Percentiles rank a stretch among this genome's conserved stretches.
These are phyloP conservation scores for Sanguinoderma infundibulare DNA, from an alignment of 1,284 basidiomycete genomes.

Conservation along the genomic window DNA sequence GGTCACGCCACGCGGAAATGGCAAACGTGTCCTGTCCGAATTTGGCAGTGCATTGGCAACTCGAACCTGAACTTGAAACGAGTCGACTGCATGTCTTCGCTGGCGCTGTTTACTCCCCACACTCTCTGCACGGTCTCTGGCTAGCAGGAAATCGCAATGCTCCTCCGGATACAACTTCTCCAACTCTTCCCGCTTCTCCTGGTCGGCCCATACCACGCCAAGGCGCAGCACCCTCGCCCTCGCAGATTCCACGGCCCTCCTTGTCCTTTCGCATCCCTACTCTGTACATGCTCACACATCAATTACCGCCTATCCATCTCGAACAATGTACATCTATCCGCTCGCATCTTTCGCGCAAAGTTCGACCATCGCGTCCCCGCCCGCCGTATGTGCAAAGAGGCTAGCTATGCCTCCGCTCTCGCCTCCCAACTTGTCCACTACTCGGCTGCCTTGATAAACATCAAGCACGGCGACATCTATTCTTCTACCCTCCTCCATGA, in stretches of 20 bases:
- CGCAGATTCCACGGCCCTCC: constrained; percentile 46
- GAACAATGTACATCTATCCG: constrained; percentile 60
- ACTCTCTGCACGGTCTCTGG: no score
- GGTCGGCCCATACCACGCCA: no score
- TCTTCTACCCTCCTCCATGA: no score
- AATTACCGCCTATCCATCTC: constrained; percentile 45
- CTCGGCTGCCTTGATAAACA: constrained; percentile 43
- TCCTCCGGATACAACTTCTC: no score
- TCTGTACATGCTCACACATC: constrained; percentile 51
- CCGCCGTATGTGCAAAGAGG: constrained; percentile 53
- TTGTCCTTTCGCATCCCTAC: constrained; percentile 48
- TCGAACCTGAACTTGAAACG: no score
- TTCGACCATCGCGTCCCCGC: constrained; percentile 64
- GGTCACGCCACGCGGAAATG: no score
- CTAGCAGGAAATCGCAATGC: no score
- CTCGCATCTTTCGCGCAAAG: constrained; percentile 58
- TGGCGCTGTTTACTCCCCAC: no score
- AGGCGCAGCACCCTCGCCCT: constrained; percentile 46
- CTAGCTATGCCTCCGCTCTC: constrained; percentile 45
- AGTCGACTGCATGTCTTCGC: no score
- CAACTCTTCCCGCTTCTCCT: no score
- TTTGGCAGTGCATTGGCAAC: no score
- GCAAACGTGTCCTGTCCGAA: no score
- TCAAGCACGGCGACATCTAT: constrained; percentile 46
- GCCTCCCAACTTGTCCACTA: constrained; percentile 51